Percentiles rank a stretch among this genome's conserved stretches.
phyloP scores from a whole-genome alignment of 208 protist genomes.

The Wallacemonas sp. region DNA sequence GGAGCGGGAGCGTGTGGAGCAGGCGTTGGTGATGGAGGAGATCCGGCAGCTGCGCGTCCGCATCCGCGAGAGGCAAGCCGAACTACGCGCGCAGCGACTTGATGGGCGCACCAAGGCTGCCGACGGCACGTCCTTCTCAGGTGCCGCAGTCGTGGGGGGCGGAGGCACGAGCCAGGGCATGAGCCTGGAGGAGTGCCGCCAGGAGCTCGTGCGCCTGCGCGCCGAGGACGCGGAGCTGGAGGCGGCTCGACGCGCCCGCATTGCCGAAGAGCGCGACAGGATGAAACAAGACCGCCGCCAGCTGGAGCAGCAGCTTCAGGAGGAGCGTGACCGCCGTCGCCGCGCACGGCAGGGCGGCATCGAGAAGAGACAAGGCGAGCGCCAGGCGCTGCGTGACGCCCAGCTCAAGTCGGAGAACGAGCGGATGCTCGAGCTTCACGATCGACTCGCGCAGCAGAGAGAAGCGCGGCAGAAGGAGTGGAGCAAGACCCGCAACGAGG shows the following conservation, averaged over 20 bases:
- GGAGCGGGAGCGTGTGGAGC: slow-evolving; percentile 37
- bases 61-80: slow-evolving; percentile 36
- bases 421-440: slow-evolving; percentile 54
- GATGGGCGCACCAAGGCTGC: background rate
- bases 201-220: slow-evolving; percentile 15
- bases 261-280: slow-evolving; percentile 5
- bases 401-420: slow-evolving; percentile 32
- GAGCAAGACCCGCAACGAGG: slow-evolving; percentile 28
- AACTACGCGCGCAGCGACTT: slow-evolving; percentile 23
- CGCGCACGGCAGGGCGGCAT: slow-evolving; percentile 28
- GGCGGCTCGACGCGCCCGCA: slow-evolving; percentile 21
- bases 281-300: background rate
- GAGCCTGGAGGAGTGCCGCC: slow-evolving; percentile 21
- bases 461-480: slow-evolving; percentile 31
- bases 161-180: background rate
- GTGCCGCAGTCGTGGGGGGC: too few relatives aligned
- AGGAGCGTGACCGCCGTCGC: slow-evolving; percentile 38
- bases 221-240: slow-evolving; percentile 13
- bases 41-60: slow-evolving; percentile 55
- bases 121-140: too few relatives aligned
- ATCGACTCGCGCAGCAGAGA: slow-evolving; percentile 48
- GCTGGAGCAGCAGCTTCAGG: slow-evolving; percentile 31
- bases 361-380: slow-evolving; percentile 22
- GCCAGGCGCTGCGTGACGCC: slow-evolving; percentile 27
- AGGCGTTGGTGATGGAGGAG: slow-evolving; percentile 59